Percentiles rank a stretch among this genome's conserved stretches.
These are phyloP conservation scores for Nakazawaea ernobii DNA, from an alignment of 805 yeast genomes.

Conservation along the genomic window DNA sequence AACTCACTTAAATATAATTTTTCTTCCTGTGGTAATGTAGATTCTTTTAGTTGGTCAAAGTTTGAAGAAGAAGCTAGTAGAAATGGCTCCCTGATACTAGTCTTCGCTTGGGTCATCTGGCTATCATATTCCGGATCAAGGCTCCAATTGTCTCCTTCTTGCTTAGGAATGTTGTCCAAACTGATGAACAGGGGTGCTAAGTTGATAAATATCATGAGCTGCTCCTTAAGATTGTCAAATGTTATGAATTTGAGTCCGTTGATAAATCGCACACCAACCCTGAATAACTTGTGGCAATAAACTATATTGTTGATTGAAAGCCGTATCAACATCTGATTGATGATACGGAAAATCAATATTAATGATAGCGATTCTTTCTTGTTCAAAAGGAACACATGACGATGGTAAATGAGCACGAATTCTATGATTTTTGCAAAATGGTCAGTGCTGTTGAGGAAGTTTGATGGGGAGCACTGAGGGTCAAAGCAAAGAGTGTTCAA, in stretches of 20 bases:
- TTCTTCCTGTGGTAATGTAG: slow-evolving; percentile 1
- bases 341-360: slow-evolving; percentile 31
- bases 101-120: neutral
- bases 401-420: slow-evolving; percentile 3
- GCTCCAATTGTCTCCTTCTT: slow-evolving; percentile 22
- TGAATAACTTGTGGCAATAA: slow-evolving; percentile 31
- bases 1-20: slow-evolving; percentile 13
- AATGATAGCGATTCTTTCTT: slow-evolving; percentile 21
- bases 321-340: slow-evolving; percentile 39
- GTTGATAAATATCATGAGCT: slow-evolving; percentile 39
- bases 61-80: slow-evolving; percentile 10
- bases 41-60: neutral
- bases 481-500: slow-evolving; percentile 17
- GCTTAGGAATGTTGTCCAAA: slow-evolving; percentile 20
- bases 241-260: slow-evolving; percentile 33
- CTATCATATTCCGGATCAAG: slow-evolving; percentile 9
- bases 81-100: neutral
- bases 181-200: slow-evolving; percentile 35
- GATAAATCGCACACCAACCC: slow-evolving; percentile 31
- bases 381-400: slow-evolving; percentile 1
- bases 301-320: slow-evolving; percentile 34
- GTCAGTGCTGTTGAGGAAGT: neutral
- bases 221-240: slow-evolving; percentile 35
- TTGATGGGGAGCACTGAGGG: slow-evolving; percentile 10
- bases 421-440: neutral